Percentiles rank a stretch among this genome's conserved stretches.
Conservation (phyloP, 2,329 filamentous ascomycete species). For the Neodidymelliopsis sp. region DNA sequence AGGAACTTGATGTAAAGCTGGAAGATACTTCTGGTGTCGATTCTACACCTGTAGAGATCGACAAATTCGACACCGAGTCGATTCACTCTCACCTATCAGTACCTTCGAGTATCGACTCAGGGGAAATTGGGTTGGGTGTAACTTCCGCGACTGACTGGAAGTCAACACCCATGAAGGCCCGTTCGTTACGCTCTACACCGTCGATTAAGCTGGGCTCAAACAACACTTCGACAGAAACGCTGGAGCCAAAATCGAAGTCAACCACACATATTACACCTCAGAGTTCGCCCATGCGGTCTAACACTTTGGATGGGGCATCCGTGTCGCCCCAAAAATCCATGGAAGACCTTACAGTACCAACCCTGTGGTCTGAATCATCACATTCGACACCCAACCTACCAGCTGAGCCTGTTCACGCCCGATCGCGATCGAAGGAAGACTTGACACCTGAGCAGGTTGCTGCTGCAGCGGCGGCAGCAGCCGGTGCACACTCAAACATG, state of each 20-base stretch:
- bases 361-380: constrained; percentile 31
- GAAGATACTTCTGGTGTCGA: constrained; percentile 17
- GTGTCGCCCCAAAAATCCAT: constrained; percentile 21
- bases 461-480: constrained; percentile 29
- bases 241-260: constrained; percentile 68
- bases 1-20: constrained; percentile 22
- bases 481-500: constrained; percentile 21
- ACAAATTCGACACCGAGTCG: constrained; percentile 32
- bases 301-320: constrained; percentile 15
- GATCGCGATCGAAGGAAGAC: constrained; percentile 27
- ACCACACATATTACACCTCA: constrained; percentile 63
- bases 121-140: constrained; percentile 26
- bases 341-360: constrained; percentile 32
- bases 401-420: constrained; percentile 17
- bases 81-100: constrained; percentile 32
- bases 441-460: constrained; percentile 33
- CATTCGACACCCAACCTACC: constrained; percentile 18
- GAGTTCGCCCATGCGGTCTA: constrained; percentile 56
- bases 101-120: constrained; percentile 29
- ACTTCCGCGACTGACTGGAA: constrained; percentile 37
- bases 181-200: constrained; percentile 66
- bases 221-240: constrained; percentile 65
- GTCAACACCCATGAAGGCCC: constrained; percentile 52
- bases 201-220: constrained; percentile 72
- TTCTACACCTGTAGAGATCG: constrained; percentile 25